Conservation (phyloP, 345 rosid genomes). For the Heritiera fomes region DNA sequence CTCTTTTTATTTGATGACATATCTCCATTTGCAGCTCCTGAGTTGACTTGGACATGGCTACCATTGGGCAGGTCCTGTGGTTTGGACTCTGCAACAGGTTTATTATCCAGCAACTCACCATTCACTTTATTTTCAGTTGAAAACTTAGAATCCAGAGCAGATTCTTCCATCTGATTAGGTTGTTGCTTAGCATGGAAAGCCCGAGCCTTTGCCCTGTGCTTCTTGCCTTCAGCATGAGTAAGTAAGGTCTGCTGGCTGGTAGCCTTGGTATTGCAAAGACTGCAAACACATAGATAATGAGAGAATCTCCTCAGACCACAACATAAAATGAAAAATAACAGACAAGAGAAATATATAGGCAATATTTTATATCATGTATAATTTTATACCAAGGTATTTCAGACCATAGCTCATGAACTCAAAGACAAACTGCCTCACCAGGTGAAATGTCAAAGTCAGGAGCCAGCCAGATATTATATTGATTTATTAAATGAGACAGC, state of each 20-base stretch:
- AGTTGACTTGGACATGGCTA: conserved; percentile 16
- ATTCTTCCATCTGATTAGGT: conserved; percentile 42
- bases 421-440: not conserved
- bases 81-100: conserved; percentile 35
- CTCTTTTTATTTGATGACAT: conserved; percentile 49
- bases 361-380: not conserved
- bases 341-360: not conserved
- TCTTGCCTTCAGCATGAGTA: conserved; percentile 94
- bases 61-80: conserved; percentile 28
- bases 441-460: not conserved
- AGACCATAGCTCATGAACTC: not conserved
- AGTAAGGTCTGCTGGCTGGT: conserved; percentile 80
- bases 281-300: conserved; percentile 27
- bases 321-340: not conserved
- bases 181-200: conserved; percentile 65
- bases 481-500: not conserved
- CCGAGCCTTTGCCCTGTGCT: conserved; percentile 75
- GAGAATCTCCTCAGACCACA: not conserved
- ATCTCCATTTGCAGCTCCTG: conserved; percentile 36
- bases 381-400: not conserved
- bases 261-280: conserved; percentile 84
- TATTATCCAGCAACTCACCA: conserved; percentile 24
- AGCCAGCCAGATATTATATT: not conserved
- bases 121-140: conserved; percentile 34
- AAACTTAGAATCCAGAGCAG: conserved; percentile 37